Base-by-base conservation (phyloP, 805 yeast genomes). In the Candida suzukii region DNA sequence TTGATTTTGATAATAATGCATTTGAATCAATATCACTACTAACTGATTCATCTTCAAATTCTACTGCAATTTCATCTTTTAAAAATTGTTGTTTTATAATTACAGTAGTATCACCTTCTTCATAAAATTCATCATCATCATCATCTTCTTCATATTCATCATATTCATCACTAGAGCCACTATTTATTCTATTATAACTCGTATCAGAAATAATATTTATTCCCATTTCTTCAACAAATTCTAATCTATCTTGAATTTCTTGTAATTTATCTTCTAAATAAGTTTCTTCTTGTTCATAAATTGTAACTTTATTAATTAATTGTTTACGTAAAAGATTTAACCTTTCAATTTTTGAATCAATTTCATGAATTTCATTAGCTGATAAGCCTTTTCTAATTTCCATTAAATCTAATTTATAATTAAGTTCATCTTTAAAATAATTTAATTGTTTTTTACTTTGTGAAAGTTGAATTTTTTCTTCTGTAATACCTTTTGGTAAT, bases 351-450 rank as follows among this genome's bases (percentile, higher is more conserved):
- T 78, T 72, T 29, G 53, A 54, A 54, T 83, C 91, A 28, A 83
- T 66, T 41, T 80, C 90, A 39, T 66, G 61, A 26, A 83, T 77
- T 52, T 83, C 90, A 49, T 67, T 68, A 1, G 84, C 70, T 0
- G 86, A 78, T 31, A 81, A 57, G 18, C 79, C 78, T 55, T 83
- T 81, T 39, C 83, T 72, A 21, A 83, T 70, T 46, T 78, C 82
- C 43, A 80, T 56, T 16, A 75, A 57, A 43, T 78, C 82, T 47
- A 81, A 58, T 39, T 65, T 68, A 43, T 70, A 67, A 29, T 62
- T 63, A 13, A 79, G 61, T 10, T 58, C 59, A 11, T 63, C 57
- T 44, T 67, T 66, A 42, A 63, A 70, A 4, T 52, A 52, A 13
- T 49, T 50, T 39, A 76, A 51, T 39, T 63, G 67, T 12, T 56